These are phyloP conservation scores for Actinidia chinensis DNA, from an alignment of 179 eudicot genomes.

Conservation along the genomic window DNA sequence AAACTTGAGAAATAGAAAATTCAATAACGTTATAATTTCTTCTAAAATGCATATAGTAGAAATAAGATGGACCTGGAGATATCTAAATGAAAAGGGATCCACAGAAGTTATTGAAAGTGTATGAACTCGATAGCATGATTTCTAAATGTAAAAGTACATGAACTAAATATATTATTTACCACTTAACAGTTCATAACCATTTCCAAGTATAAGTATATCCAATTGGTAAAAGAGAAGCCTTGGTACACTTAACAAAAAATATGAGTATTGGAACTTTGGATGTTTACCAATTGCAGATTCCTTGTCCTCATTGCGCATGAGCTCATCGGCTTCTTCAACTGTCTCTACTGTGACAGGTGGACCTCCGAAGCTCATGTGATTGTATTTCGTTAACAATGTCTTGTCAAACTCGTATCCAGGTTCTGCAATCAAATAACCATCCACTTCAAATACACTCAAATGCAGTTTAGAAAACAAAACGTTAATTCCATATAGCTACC, in stretches of 20 bases:
- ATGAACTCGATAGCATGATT: background rate
- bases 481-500: background rate
- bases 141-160: background rate
- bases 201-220: background rate
- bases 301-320: constrained; percentile 43
- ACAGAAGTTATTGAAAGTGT: background rate
- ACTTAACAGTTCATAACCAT: background rate
- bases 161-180: background rate
- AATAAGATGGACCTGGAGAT: constrained; percentile 4
- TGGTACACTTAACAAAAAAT: background rate
- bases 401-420: constrained; percentile 62
- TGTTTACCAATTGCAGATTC: constrained; percentile 64
- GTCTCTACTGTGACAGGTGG: constrained; percentile 61
- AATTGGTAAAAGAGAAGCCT: background rate
- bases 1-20: background rate
- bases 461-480: background rate
- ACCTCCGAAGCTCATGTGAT: constrained; percentile 82
- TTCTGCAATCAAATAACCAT: constrained; percentile 34
- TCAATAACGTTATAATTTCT: background rate
- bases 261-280: background rate
- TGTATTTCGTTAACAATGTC: constrained; percentile 54
- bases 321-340: constrained; percentile 70
- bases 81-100: background rate
- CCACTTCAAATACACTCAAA: background rate
- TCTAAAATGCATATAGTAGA: background rate